phyloP scores from a whole-genome alignment of 176 grass and related monocot species.

The Elymus sibiricus region DNA sequence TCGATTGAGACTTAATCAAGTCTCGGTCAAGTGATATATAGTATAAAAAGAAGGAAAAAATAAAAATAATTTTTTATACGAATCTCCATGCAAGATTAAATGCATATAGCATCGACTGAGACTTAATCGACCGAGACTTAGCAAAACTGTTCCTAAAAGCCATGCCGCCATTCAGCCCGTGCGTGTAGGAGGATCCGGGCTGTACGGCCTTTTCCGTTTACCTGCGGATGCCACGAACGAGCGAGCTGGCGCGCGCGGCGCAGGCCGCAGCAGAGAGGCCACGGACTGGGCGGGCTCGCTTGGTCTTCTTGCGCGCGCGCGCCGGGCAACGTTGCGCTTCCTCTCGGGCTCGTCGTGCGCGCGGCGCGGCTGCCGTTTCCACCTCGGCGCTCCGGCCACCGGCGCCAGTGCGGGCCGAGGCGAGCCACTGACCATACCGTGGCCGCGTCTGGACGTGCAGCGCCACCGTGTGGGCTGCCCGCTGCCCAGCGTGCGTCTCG shows the following conservation, averaged over 20 bases:
- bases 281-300: not conserved
- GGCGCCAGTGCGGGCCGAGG: not conserved
- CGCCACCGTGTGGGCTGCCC: not conserved
- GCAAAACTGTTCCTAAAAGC: no score
- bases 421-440: not conserved
- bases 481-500: not conserved
- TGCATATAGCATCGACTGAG: no score
- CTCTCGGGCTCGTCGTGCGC: not conserved
- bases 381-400: not conserved
- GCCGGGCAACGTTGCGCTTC: not conserved
- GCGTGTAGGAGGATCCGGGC: no score
- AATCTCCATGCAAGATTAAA: no score
- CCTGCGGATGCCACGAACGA: not conserved
- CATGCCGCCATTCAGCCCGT: no score
- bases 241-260: no score
- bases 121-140: no score
- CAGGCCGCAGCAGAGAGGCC: not conserved
- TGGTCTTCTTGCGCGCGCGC: not conserved
- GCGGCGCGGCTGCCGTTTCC: not conserved
- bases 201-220: not conserved
- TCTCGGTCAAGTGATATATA: no score
- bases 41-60: no score
- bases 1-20: no score
- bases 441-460: not conserved
- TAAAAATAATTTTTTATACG: no score